phyloP scores from a whole-genome alignment of 495 filamentous ascomycete species.

The Glonium stellatum region DNA sequence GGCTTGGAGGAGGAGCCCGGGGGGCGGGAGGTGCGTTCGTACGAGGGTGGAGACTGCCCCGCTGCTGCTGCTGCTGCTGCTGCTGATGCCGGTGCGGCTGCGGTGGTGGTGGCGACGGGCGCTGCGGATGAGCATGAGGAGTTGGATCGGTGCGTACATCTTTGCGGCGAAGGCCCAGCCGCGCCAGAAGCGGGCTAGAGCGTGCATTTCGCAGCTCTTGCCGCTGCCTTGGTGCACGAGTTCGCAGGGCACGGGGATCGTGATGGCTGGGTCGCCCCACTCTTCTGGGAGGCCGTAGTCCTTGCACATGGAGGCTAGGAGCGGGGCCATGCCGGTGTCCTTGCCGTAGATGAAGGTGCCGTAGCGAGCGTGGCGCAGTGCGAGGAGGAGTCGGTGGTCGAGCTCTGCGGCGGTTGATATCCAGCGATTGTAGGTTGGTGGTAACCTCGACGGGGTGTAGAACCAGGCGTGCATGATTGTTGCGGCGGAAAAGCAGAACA shows the following conservation, averaged over 20 bases:
- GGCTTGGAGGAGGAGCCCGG: no score
- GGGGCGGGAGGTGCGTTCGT: no score
- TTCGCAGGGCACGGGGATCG: conserved; percentile 76
- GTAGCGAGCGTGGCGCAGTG: conserved; percentile 57
- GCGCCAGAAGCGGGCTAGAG: conserved; percentile 58
- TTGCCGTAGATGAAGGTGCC: conserved; percentile 53
- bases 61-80: conserved; percentile 52
- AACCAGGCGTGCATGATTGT: conserved; percentile 91
- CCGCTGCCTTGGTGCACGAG: conserved; percentile 80
- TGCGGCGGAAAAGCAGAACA: conserved; percentile 72
- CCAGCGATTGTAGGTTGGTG: conserved; percentile 76
- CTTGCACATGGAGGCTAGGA: conserved; percentile 68
- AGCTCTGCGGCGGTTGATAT: conserved; percentile 71
- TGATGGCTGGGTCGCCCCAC: conserved; percentile 71
- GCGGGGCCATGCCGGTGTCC: conserved; percentile 64
- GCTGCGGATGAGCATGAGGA: conserved; percentile 46
- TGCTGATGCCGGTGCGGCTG: conserved; percentile 42
- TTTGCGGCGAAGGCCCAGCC: conserved; percentile 69
- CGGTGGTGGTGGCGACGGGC: conserved; percentile 27
- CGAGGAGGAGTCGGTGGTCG: conserved; percentile 69
- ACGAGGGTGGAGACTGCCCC: no score
- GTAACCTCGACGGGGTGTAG: conserved; percentile 62
- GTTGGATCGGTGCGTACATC: conserved; percentile 75
- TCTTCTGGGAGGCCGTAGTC: conserved; percentile 61
- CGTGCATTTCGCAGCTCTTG: conserved; percentile 72